Conservation (phyloP, 2,329 filamentous ascomycete species). For the Myriosclerotinia duriaeana region DNA sequence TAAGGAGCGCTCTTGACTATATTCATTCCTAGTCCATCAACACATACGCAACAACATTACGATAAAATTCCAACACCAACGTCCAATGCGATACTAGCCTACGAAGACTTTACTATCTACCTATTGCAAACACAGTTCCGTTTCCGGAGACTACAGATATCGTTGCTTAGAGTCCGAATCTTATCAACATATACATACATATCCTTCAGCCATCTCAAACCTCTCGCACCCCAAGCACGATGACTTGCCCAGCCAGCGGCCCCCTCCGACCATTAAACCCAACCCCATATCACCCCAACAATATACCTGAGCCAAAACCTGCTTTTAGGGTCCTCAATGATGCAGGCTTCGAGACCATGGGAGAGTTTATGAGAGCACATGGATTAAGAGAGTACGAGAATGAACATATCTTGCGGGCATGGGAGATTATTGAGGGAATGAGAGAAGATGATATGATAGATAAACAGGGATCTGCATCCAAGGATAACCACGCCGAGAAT, state of each 20-base stretch:
- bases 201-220: neutral
- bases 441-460: neutral
- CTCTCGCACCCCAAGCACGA: neutral
- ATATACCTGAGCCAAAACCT: neutral
- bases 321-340: neutral
- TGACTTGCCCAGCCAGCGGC: neutral
- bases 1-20: too few relatives aligned
- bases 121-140: too few relatives aligned
- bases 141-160: too few relatives aligned
- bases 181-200: too few relatives aligned
- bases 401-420: neutral
- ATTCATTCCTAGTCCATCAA: too few relatives aligned
- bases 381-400: neutral
- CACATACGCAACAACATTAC: too few relatives aligned
- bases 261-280: neutral
- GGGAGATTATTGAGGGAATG: conserved; percentile 1
- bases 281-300: neutral
- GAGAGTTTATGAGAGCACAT: neutral
- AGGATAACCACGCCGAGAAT: too few relatives aligned
- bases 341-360: neutral
- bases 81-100: too few relatives aligned
- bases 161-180: too few relatives aligned
- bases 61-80: too few relatives aligned
- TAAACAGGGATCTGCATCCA: neutral
- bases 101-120: too few relatives aligned